Evolutionary conservation across 140 eudicot genomes (phyloP).

Genomic region (Flaveria floridana): DNA sequence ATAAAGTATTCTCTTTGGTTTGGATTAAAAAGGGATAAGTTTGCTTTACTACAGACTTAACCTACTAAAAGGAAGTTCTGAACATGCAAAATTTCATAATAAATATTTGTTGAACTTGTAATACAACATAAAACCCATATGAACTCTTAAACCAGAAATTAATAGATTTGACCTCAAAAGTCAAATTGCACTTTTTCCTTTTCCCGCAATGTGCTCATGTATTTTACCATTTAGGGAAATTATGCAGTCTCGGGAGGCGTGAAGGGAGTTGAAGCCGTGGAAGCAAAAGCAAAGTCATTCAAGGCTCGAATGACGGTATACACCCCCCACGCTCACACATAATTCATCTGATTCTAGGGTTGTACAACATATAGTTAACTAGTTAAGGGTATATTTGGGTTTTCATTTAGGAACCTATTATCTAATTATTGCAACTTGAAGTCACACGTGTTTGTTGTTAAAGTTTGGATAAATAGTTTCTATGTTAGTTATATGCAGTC

Average conservation of each 20-base stretch:
- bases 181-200: background rate
- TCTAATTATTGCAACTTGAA: background rate
- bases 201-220: background rate
- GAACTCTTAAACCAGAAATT: background rate
- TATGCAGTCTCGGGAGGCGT: slow-evolving; percentile 89
- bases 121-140: background rate
- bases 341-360: background rate
- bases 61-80: background rate
- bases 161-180: slow-evolving; percentile 11
- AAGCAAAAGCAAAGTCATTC: slow-evolving; percentile 85
- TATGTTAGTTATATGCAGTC: no score
- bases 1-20: background rate
- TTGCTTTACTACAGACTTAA: slow-evolving; percentile 1
- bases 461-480: no score
- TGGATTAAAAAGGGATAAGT: background rate
- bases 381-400: background rate
- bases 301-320: slow-evolving; percentile 90
- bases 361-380: background rate
- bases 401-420: background rate
- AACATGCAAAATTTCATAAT: background rate
- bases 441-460: no score
- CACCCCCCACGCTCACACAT: background rate
- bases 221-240: slow-evolving; percentile 56
- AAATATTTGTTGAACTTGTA: background rate
- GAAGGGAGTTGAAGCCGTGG: slow-evolving; percentile 84